Base-by-base conservation (phyloP, 805 yeast species). In the Myxozyma vanderwaltii region DNA sequence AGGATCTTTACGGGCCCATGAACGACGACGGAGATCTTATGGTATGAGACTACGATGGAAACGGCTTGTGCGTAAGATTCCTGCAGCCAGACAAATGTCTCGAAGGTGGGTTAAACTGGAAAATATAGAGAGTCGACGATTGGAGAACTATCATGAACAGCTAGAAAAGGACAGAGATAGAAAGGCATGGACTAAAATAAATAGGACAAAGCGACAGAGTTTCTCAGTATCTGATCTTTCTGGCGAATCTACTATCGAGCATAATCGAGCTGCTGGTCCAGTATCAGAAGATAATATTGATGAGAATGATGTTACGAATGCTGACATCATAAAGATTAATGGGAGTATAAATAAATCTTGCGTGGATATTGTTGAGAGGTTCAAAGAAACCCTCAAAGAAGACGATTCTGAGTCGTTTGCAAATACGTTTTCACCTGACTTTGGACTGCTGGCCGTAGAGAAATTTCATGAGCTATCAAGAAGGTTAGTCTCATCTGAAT, bases 1-100 rank as follows among this genome's bases (percentile, higher is more conserved):
- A 7, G 45, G 50, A 19, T 17, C 24, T 13, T 13, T 59, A 21
- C 45, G 53, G 13, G 53, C 48, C 17, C 45, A 49, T 17, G 63
- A 59, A 31, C 56, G 27, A 31, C 21, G 60, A 31, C 38, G 63
- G 17, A 31, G 61, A 23, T 21, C 52, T 2, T 24, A 23, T 26
- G 62, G 64, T 3, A 54, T 61, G 48, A 36, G 63, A 23, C 12
- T 46, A 33, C 51, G 57, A 10, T 55, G 64, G 64, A 36, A 24
- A 6, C n/a, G 52, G n/a, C 43, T 59, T 15, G 46, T 53, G 49
- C 23, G 49, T 27, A 46, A 31, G 40, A 45, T 60, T 12, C 65
- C 65, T 8, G 51, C 61, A 1, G 65, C 65, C 6, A 19, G 63
- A 23, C 45, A 46, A 27, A 62, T 62, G 65, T 59, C 63, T 19